Evolutionary conservation across 2,329 filamentous ascomycete genomes (phyloP), one percentile per base, ranked within the genome.

Genomic region (Nigrospora oryzae): DNA sequence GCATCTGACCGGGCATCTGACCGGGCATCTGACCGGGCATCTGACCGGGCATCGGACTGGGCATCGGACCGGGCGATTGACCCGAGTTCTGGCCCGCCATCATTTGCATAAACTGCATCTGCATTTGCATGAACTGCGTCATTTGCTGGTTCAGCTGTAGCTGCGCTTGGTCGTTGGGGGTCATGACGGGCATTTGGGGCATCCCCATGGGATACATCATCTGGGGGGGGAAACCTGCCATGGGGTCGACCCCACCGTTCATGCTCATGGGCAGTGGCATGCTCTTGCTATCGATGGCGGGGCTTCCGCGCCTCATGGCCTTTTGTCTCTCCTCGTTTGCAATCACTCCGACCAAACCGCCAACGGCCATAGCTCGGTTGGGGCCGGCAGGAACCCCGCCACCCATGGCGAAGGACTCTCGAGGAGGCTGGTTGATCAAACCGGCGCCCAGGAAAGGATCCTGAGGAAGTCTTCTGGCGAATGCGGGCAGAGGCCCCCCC

Each of bases 81-180:
- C 50, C 46, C 36, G 61, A 60, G 49, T 67, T 68, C 41, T 65
- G 66, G 12, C 59, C 53, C 1, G 73, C 72, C 75, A 88, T 86
- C 79, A 89, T 84, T 56, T 90, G 85, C 84, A 94, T 91, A 66
- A 89, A 89, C 60, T 94, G 86, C 84, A 94, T 90, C 62, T 95
- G 89, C 83, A 93, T 89, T 60, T 89, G 84, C 85, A 91, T 89
- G 66, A 91, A 89, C 56, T 88, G 83, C 45, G 79, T 77, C 86
- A 91, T 90, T 58, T 90, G 85, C 57, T 89, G 84, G 7, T 79
- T 84, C 74, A 93, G 84, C 53, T 90, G 83, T 36, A 90, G 74
- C 55, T 91, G 86, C 28, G 83, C 82, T 60, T 86, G 84, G 49
- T 89, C 84, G 17, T 77, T 77, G 3, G 81, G 69, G 14, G 75